Evolutionary conservation across 768 basidiomycete species (phyloP), one percentile per base, ranked within the genome.

Genomic region (Floccularia luteovirens): DNA sequence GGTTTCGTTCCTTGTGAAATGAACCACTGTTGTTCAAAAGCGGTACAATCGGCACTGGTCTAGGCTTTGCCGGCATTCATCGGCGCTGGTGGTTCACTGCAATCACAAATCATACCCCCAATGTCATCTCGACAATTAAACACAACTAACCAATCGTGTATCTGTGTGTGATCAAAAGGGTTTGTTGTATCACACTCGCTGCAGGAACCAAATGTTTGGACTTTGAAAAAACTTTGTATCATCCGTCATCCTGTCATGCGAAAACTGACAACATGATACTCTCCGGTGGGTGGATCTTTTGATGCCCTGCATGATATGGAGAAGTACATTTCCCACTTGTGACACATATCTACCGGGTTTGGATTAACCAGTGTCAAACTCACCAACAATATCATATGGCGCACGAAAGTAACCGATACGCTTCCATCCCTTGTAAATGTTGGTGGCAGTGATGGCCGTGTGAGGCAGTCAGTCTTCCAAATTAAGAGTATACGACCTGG

Each of bases 401-500:
- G 38, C 36, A 23, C 32, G 33, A 51, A 49, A 47, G 51, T 51
- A 54, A 51, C 54, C 55, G 53, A 52, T 44, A 41, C 32, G 38
- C 41, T 53, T 41, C 40, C 47, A 47, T 48, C 45, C 50, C 40
- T 46, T 49, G 44, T 24, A 39, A 39, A 31, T 37, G 25, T 42
- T 10, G 12, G 20, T 45, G 43, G 30, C 41, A 40, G 48, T 51
- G 47, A 43, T 51, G 41, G 42, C 47, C 47, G 45, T 46, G 42
- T 36, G 45, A 52, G 45, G 41, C 27, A 52, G 45, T 37, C 39
- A 36, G 36, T 41, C 43, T 48, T 53, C 46, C 46, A 47, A 47
- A 51, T 24, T 36, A 36, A 49, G 46, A 32, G 39, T 46, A 36
- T 24, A 39, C 42, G 28, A 36, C 27, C 33, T 44, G 45, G 45